A percentile compares a stretch with the other conserved stretches of the same genome.
These are phyloP conservation scores for Phyllosticta citriasiana DNA, from an alignment of 2,329 filamentous ascomycete species.

Conservation along the genomic window DNA sequence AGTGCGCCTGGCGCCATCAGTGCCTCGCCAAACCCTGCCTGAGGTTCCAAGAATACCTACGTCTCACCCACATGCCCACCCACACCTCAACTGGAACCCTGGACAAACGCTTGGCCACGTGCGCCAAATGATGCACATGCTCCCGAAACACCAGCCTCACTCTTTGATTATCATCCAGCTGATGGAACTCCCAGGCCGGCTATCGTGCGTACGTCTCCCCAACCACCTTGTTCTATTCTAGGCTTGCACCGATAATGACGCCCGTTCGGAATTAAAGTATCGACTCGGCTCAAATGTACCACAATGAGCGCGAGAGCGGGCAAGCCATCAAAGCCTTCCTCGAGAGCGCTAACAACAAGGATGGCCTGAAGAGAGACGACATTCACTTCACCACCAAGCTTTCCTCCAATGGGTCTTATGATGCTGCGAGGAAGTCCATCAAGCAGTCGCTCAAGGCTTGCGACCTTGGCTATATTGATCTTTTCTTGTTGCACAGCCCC, in stretches of 20 bases:
- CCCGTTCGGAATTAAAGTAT: conserved; percentile 24
- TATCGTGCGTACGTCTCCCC: conserved; percentile 32
- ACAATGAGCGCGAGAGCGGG: conserved; percentile 64
- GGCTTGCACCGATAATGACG: not conserved
- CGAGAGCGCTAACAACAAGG: conserved; percentile 34
- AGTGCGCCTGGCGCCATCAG: not conserved
- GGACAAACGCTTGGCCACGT: not conserved
- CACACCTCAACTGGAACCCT: not conserved
- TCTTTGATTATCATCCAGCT: not conserved
- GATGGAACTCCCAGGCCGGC: conserved; percentile 29
- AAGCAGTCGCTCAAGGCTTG: conserved; percentile 53
- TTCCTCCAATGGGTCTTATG: conserved; percentile 56
- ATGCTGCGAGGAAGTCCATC: conserved; percentile 57
- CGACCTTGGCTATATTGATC: conserved; percentile 64
- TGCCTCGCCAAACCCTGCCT: not conserved
- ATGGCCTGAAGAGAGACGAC: conserved; percentile 52
- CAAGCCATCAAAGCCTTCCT: conserved; percentile 53
- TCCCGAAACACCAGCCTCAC: not conserved
- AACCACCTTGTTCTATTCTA: not conserved
- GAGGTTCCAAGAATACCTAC: not conserved
- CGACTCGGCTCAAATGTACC: conserved; percentile 55
- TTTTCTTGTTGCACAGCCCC: conserved; percentile 71
- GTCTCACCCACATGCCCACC: not conserved
- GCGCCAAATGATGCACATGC: not conserved
- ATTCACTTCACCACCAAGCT: conserved; percentile 77